phyloP scores from a whole-genome alignment of 78 protist species.

The Speleostelium caveatum region DNA sequence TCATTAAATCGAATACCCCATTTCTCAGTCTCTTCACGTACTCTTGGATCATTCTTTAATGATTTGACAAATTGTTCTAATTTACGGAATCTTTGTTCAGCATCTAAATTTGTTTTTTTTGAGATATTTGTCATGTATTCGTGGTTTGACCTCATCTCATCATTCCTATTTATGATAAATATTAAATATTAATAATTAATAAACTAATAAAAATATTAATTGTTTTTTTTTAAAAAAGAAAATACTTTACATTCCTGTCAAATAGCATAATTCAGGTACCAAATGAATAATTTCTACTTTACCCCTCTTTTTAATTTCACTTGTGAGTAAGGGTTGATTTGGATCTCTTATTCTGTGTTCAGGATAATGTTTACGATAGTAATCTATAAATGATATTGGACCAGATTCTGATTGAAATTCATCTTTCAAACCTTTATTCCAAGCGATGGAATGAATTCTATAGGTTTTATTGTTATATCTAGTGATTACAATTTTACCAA shows the following conservation, averaged over 20 bases:
- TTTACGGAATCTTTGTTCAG: neutral
- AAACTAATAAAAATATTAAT: neutral
- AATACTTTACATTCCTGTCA: conserved; percentile 23
- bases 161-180: neutral
- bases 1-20: conserved; percentile 2
- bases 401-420: neutral
- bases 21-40: neutral
- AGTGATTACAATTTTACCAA: conserved; percentile 22
- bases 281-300: conserved; percentile 16
- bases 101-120: conserved; percentile 9
- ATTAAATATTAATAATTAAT: neutral
- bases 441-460: conserved; percentile 11
- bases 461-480: conserved; percentile 39
- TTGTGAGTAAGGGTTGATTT: conserved; percentile 23
- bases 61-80: neutral
- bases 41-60: neutral
- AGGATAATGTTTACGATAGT: conserved; percentile 8
- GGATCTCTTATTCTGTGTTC: neutral
- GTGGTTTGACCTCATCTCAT: neutral
- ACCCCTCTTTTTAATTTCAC: conserved; percentile 36
- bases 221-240: too few relatives aligned
- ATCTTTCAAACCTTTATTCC: neutral
- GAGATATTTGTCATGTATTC: conserved; percentile 12
- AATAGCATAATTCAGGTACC: conserved; percentile 15
- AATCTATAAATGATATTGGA: neutral